These are phyloP conservation scores for Gelatoporia subvermispora DNA, from an alignment of 768 basidiomycete genomes.

Conservation along the genomic window DNA sequence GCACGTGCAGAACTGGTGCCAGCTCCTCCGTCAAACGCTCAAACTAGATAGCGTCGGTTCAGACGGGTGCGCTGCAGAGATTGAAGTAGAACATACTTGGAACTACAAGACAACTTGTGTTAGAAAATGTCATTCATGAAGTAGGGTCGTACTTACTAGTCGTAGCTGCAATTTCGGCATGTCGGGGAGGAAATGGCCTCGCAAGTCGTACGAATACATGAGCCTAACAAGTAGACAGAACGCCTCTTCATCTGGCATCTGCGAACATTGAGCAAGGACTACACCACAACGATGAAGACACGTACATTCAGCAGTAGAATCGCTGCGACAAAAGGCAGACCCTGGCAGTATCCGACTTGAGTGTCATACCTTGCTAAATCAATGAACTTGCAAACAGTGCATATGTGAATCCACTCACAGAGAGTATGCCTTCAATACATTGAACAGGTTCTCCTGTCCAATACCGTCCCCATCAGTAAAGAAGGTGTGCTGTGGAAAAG, in stretches of 20 bases:
- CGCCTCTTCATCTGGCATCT: conserved; percentile 99
- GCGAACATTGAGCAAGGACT: neutral
- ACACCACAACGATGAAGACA: conserved; percentile 16
- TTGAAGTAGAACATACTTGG: conserved; percentile 50
- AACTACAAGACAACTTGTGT: conserved; percentile 34
- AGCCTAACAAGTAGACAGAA: conserved; percentile 92
- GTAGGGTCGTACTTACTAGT: conserved; percentile 46
- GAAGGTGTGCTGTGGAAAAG: conserved; percentile 95
- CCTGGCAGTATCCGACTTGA: conserved; percentile 97
- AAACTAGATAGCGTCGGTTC: conserved; percentile 47
- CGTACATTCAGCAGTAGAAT: conserved; percentile 84
- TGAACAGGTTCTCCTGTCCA: conserved; percentile 96
- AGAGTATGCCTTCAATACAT: conserved; percentile 96
- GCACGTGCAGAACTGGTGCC: conserved; percentile 86
- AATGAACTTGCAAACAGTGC: neutral
- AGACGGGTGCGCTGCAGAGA: neutral
- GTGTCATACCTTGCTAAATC: conserved; percentile 64
- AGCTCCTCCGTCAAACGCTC: conserved; percentile 92
- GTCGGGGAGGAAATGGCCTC: conserved; percentile 96
- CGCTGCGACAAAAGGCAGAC: conserved; percentile 93
- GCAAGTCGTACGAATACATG: conserved; percentile 94
- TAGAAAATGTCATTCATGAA: neutral
- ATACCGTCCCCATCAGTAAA: conserved; percentile 93
- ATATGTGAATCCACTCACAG: conserved; percentile 45
- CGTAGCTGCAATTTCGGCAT: conserved; percentile 97